Percentiles rank a stretch among this genome's conserved stretches.
Evolutionary conservation across 352 stramenopile species (phyloP).

Genomic region (Halophytophthora batemanensis): DNA sequence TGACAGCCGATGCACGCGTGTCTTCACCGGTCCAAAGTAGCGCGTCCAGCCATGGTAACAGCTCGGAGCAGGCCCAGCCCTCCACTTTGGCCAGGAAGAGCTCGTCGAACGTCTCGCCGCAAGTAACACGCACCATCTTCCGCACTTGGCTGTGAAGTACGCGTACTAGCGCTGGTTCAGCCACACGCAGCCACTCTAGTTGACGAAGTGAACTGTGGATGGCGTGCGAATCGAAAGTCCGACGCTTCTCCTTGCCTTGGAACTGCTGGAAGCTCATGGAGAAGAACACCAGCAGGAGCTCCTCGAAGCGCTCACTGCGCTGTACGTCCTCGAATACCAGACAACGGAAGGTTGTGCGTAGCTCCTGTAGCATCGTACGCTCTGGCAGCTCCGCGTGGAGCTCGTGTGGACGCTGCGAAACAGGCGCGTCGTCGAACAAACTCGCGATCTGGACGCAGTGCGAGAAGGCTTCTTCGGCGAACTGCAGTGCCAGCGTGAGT

Average conservation of each 20-base stretch:
- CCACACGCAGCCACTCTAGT: constrained; percentile 51
- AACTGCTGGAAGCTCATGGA: constrained; percentile 76
- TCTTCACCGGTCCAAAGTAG: constrained; percentile 31
- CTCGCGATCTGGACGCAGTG: constrained; percentile 66
- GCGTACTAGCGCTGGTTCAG: constrained; percentile 41
- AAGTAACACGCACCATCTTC: constrained; percentile 43
- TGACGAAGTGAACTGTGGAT: constrained; percentile 53
- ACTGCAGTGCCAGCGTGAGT: constrained; percentile 66
- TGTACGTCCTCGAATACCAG: constrained; percentile 50
- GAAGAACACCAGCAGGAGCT: constrained; percentile 65
- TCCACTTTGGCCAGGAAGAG: constrained; percentile 45
- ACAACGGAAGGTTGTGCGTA: constrained; percentile 44
- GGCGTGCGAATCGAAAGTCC: constrained; percentile 43
- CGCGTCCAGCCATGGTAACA: constrained; percentile 63
- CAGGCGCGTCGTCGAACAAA: constrained; percentile 48
- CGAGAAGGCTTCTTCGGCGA: constrained; percentile 65
- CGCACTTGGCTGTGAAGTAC: constrained; percentile 60
- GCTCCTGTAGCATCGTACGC: constrained; percentile 44
- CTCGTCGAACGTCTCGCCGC: constrained; percentile 50
- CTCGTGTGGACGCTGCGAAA: background rate
- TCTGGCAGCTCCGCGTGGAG: constrained; percentile 6
- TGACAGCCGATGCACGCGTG: background rate
- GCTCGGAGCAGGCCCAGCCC: constrained; percentile 41
- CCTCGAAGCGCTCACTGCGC: constrained; percentile 42
- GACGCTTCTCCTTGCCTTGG: constrained; percentile 45